Evolutionary conservation across 139 green algal genomes (phyloP).

Genomic region (Chlorella sp.): DNA sequence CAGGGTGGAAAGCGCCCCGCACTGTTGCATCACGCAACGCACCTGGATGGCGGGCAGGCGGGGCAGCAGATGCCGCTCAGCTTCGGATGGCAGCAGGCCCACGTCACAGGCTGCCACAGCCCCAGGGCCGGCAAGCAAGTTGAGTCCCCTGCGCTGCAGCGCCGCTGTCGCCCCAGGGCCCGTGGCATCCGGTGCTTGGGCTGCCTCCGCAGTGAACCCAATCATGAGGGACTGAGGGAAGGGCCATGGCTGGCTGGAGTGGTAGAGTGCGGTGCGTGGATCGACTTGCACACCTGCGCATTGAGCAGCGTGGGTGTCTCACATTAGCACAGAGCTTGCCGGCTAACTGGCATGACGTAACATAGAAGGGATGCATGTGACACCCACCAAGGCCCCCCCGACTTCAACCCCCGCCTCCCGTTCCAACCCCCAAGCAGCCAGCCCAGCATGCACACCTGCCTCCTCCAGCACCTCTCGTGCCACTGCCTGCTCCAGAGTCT

Average conservation of each 20-base stretch:
- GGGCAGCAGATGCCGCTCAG: conserved; percentile 7
- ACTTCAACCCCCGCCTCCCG: too few relatives aligned
- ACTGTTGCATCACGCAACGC: not conserved
- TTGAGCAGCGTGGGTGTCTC: too few relatives aligned
- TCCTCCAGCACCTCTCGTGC: conserved; percentile 83
- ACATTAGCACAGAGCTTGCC: too few relatives aligned
- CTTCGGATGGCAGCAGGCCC: conserved; percentile 32
- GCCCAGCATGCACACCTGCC: not conserved
- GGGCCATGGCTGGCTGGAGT: conserved; percentile 86
- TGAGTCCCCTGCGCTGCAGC: not conserved
- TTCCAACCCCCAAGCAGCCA: not conserved
- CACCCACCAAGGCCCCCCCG: too few relatives aligned
- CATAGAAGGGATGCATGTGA: not conserved
- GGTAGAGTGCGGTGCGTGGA: conserved; percentile 60
- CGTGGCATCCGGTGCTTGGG: not conserved
- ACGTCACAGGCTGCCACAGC: conserved; percentile 43
- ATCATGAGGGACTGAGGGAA: conserved; percentile 90
- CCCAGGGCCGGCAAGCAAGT: conserved; percentile 2
- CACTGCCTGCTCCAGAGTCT: conserved; percentile 84
- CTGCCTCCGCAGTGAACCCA: conserved; percentile 57
- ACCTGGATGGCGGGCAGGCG: conserved; percentile 30
- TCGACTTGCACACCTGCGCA: conserved; percentile 44
- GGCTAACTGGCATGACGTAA: too few relatives aligned
- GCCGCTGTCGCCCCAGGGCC: not conserved
- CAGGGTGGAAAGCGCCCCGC: too few relatives aligned